Base-by-base conservation (phyloP, 352 stramenopile species). In the Poterioochromonas sp. region DNA sequence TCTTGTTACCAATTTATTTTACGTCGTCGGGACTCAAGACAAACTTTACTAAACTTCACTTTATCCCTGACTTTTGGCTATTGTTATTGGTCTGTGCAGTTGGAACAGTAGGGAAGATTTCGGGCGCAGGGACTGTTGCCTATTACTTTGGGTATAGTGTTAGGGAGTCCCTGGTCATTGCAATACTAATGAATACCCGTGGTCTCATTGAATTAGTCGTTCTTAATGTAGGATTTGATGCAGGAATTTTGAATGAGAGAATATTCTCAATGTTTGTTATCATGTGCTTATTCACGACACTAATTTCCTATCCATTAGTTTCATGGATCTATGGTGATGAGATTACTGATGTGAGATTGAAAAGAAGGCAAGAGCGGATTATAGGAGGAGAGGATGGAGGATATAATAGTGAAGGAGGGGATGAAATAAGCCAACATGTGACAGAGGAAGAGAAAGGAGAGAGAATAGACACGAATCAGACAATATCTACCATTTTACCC, bases 131-230 rank as follows among this genome's bases (percentile, higher is more conserved):
- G 34, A 41, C 76, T 12, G 71, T 70, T 49, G 79, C 79, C 20
- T 81, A 65, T 41, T 40, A 74, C 20, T 79, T 71, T 26, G 79
- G 79, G 0, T 68, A 76, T 40, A 76, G 35, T 0, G 18, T 15
- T 11, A 62, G 79, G 26, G 79, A 81, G 73, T 76, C 53, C 1
- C 35, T 81, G 76, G 62, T 62, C 8, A 63, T 81, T 26, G 79
- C 73, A 12, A 71, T 80, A 35, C 37, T 81, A 35, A 81, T 81
- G 79, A 81, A 81, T 68, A 81, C 79, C 18, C 39, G 79, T 34
- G 79, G 79, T 8, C 63, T 81, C 0, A 63, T 81, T 32, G 79
- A 81, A 37, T 78, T 81, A 32, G 79, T 81, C 79, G 77, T 81
- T 39, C 63, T 81, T 0, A 81, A 81, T 78, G 65, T 78, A 34